Percentiles rank a stretch among this genome's conserved stretches.
phyloP scores from a whole-genome alignment of 768 basidiomycete species.

The Russula ochroleuca region DNA sequence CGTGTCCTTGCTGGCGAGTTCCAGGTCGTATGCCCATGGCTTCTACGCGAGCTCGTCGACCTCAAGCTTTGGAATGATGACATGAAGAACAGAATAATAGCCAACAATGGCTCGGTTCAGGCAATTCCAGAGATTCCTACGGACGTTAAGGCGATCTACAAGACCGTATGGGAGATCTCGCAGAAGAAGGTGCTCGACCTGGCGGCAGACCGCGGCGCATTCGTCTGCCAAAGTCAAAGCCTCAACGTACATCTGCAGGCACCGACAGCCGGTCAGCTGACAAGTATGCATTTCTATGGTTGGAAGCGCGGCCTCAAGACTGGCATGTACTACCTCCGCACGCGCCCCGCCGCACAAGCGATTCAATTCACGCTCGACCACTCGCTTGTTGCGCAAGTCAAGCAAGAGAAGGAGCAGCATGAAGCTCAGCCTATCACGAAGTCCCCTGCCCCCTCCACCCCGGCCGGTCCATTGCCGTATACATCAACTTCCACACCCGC shows the following conservation, averaged over 20 bases:
- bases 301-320: conserved; percentile 99
- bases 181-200: conserved; percentile 99
- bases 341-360: conserved; percentile 89
- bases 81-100: conserved; percentile 99
- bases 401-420: conserved; percentile 39
- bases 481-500: conserved; percentile 20
- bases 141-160: conserved; percentile 96
- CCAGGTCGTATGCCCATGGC: conserved; percentile 99
- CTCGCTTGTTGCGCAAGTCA: conserved; percentile 61
- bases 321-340: conserved; percentile 96
- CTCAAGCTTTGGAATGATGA: conserved; percentile 94
- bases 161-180: conserved; percentile 99
- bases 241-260: conserved; percentile 90
- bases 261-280: conserved; percentile 88
- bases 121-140: conserved; percentile 85
- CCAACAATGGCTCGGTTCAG: conserved; percentile 86
- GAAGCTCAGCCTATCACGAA: conserved; percentile 1
- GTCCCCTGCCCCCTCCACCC: conserved; percentile 2
- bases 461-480: neutral
- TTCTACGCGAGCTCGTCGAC: conserved; percentile 95
- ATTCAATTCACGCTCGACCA: conserved; percentile 98
- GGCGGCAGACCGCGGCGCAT: conserved; percentile 97
- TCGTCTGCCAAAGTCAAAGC: conserved; percentile 94
- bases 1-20: conserved; percentile 99
- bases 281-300: conserved; percentile 98